These are phyloP conservation scores for Fusarium sambucinum DNA, from an alignment of 2,329 filamentous ascomycete genomes.

Conservation along the genomic window DNA sequence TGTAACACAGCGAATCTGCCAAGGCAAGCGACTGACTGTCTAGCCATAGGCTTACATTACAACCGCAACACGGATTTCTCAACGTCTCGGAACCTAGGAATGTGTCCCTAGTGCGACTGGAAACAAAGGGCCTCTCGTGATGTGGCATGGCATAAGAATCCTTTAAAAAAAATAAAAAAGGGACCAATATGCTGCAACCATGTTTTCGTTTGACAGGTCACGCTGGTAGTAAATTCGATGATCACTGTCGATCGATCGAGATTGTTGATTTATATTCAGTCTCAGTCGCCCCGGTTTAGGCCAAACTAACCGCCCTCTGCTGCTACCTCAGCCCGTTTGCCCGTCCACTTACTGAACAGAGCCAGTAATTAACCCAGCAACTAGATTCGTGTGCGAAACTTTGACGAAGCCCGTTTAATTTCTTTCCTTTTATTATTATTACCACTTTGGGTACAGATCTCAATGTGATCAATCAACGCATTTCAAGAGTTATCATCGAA, in stretches of 20 bases:
- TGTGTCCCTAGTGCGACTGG: constrained; percentile 18
- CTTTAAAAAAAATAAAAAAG: constrained; percentile 2
- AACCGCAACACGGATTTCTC: constrained; percentile 2
- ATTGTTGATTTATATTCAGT: constrained; percentile 28
- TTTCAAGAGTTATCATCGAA: constrained; percentile 7
- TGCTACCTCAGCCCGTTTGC: background rate
- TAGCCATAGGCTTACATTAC: background rate
- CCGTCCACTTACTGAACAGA: constrained; percentile 1
- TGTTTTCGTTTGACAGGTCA: constrained; percentile 37
- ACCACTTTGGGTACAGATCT: constrained; percentile 17
- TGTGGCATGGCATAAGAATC: constrained; percentile 12
- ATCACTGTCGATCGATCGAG: constrained; percentile 44
- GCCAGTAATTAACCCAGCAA: background rate
- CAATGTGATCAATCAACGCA: constrained; percentile 5
- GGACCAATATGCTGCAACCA: constrained; percentile 24
- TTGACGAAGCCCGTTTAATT: constrained; percentile 21
- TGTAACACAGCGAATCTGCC: background rate
- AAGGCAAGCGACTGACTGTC: background rate
- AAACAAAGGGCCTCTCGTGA: constrained; percentile 33
- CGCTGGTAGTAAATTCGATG: constrained; percentile 23
- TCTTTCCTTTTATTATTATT: background rate
- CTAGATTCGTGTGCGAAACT: constrained; percentile 3
- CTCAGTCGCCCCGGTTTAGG: constrained; percentile 10
- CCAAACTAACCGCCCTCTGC: background rate
- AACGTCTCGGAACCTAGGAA: constrained; percentile 27